A percentile compares a stretch with the other conserved stretches of the same genome.
phyloP scores from a whole-genome alignment of 306 rosid species.

The Malus sieversii region DNA sequence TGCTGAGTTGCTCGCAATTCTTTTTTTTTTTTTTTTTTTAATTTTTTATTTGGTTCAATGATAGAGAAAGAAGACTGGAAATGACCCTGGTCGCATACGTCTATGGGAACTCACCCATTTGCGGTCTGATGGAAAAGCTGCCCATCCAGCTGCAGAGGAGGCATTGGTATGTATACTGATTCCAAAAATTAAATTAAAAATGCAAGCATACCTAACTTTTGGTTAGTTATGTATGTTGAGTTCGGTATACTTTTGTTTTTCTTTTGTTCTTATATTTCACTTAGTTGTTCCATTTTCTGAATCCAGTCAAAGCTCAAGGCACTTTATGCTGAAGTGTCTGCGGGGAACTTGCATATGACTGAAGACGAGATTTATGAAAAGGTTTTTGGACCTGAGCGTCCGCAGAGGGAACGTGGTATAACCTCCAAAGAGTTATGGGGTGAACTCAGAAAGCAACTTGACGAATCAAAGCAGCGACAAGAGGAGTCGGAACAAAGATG shows the following conservation, averaged over 20 bases:
- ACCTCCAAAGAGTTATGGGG: not conserved
- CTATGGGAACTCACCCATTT: not conserved
- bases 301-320: not conserved
- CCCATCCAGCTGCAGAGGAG: not conserved
- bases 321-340: not conserved
- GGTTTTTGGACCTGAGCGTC: not conserved
- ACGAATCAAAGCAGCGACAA: not conserved
- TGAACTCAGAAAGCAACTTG: not conserved
- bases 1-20: not conserved
- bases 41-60: not conserved
- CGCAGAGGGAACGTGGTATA: not conserved
- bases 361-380: not conserved
- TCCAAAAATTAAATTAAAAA: not conserved
- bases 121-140: not conserved
- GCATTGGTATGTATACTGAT: not conserved
- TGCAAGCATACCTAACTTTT: not conserved
- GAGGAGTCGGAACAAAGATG: constrained; percentile 3
- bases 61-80: not conserved
- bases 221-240: not conserved
- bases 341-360: not conserved
- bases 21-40: not conserved
- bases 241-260: not conserved
- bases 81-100: not conserved
- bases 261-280: too few species aligned
- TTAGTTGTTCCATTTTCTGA: not conserved